phyloP scores from a whole-genome alignment of 805 yeast genomes.

The Jamesozyma rosinii region DNA sequence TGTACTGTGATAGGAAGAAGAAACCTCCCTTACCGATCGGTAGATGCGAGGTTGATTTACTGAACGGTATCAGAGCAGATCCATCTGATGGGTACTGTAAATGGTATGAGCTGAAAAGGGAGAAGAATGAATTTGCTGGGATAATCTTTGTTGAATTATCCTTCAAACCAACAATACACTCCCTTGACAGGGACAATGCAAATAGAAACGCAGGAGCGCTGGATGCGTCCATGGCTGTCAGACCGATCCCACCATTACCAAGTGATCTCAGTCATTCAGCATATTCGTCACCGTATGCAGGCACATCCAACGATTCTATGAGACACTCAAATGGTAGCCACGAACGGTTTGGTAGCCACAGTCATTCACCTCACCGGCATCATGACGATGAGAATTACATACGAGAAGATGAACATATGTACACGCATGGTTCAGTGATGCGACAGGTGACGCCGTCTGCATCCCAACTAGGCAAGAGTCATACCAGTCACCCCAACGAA shows the following conservation, averaged over 20 bases:
- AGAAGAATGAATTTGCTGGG: slow-evolving; percentile 67
- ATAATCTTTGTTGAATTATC: slow-evolving; percentile 85
- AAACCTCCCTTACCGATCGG: slow-evolving; percentile 83
- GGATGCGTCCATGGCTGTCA: slow-evolving; percentile 22
- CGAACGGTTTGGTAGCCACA: slow-evolving; percentile 9
- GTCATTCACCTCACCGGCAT: neutral
- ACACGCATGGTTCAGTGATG: slow-evolving; percentile 24
- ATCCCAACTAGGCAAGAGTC: neutral
- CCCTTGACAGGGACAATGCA: slow-evolving; percentile 5
- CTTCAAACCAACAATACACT: slow-evolving; percentile 51
- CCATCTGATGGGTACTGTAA: slow-evolving; percentile 70
- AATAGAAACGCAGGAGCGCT: slow-evolving; percentile 11
- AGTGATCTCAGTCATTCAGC: slow-evolving; percentile 8
- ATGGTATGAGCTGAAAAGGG: slow-evolving; percentile 68
- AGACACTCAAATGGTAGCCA: slow-evolving; percentile 25
- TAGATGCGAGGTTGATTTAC: slow-evolving; percentile 66
- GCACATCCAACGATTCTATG: slow-evolving; percentile 8
- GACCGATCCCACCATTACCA: slow-evolving; percentile 30
- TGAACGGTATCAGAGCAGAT: slow-evolving; percentile 58
- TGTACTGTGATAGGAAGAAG: slow-evolving; percentile 66
- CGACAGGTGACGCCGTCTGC: slow-evolving; percentile 21
- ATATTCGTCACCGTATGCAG: neutral
- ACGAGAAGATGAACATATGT: slow-evolving; percentile 1
- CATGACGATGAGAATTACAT: neutral
- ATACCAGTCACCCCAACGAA: neutral